Conservation (phyloP, 768 basidiomycete species). For the Hirschioporus abietinus region DNA sequence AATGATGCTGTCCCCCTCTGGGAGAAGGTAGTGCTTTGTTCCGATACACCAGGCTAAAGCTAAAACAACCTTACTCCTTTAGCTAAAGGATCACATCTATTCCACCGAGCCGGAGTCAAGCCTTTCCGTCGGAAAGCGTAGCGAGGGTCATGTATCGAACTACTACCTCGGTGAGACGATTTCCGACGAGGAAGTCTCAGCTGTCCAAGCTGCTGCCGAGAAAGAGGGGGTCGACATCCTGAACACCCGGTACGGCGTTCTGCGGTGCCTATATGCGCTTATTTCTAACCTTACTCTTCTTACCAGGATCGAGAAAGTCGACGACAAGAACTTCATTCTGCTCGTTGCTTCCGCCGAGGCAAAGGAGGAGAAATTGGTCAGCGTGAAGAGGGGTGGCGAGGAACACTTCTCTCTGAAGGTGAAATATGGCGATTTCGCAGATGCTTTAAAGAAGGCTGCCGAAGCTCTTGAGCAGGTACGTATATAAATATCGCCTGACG, state of each 20-base stretch:
- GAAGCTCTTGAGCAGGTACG: constrained; percentile 55
- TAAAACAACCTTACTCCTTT: neutral
- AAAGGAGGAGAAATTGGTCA: constrained; percentile 37
- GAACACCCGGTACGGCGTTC: constrained; percentile 63
- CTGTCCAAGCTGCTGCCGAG: constrained; percentile 72
- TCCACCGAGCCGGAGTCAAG: constrained; percentile 54
- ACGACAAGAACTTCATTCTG: constrained; percentile 55
- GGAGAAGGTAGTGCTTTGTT: constrained; percentile 38
- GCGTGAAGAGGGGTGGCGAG: constrained; percentile 33
- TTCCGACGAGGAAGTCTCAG: constrained; percentile 72
- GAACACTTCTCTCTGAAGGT: constrained; percentile 50
- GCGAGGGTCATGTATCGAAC: constrained; percentile 72
- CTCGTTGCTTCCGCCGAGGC: constrained; percentile 65
- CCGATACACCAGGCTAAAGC: neutral
- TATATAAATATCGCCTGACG: neutral
- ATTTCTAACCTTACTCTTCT: neutral
- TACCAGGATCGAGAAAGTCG: constrained; percentile 65
- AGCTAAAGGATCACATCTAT: constrained; percentile 78
- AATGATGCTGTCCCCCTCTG: constrained; percentile 54
- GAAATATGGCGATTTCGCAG: constrained; percentile 72
- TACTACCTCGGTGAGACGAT: constrained; percentile 78
- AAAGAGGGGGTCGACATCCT: constrained; percentile 68
- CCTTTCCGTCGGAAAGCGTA: constrained; percentile 76
- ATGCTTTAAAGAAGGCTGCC: constrained; percentile 47
- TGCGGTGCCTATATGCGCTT: neutral